Evolutionary conservation across 139 green algal species (phyloP).

Genomic region (Zygnema circumcarinatum): DNA sequence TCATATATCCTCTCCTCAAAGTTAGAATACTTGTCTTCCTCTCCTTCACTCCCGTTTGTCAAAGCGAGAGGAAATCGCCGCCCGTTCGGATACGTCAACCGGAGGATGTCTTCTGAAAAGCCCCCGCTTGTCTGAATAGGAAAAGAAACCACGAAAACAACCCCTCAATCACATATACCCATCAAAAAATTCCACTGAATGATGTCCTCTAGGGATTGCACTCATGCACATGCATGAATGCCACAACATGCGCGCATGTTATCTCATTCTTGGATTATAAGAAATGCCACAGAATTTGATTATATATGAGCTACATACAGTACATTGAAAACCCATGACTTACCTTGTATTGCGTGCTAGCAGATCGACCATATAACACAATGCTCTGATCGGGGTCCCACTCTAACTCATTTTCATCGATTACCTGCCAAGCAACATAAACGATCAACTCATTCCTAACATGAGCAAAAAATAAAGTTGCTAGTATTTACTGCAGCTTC

Average conservation of each 20-base stretch:
- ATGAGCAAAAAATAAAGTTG: too few relatives aligned
- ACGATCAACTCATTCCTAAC: neutral
- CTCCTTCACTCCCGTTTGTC: neutral
- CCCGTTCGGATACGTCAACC: too few relatives aligned
- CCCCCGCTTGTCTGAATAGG: neutral
- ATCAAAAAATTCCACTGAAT: neutral
- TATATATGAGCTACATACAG: neutral
- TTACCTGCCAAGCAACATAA: neutral
- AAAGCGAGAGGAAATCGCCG: too few relatives aligned
- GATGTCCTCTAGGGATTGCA: neutral
- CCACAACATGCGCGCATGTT: too few relatives aligned
- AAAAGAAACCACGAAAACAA: neutral
- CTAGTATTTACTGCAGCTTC: too few relatives aligned
- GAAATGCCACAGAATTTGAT: neutral
- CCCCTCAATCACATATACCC: neutral
- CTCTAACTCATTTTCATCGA: neutral
- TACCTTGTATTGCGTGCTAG: neutral
- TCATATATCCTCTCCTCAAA: neutral
- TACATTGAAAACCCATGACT: neutral
- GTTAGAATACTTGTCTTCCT: neutral
- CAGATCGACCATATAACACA: neutral
- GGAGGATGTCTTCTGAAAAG: neutral
- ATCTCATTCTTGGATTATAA: too few relatives aligned
- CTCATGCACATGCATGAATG: neutral
- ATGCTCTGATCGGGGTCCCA: neutral